A percentile compares a stretch with the other conserved stretches of the same genome.
phyloP scores from a whole-genome alignment of 176 grass and related monocot species.

The Triticum monococcum region DNA sequence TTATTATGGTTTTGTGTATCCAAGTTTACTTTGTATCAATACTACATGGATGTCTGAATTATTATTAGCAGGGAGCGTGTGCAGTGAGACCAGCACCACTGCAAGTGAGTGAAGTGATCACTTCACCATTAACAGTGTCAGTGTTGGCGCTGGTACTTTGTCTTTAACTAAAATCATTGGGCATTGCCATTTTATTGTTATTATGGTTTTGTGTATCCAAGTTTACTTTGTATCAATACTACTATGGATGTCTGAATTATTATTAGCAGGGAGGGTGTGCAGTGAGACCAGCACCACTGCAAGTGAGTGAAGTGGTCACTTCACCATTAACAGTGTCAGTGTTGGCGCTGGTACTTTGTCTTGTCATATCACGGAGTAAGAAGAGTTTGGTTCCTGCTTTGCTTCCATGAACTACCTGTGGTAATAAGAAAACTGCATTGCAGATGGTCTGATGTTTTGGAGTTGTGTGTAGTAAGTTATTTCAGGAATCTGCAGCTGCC shows the following conservation, averaged over 20 bases:
- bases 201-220: neutral
- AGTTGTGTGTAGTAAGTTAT: neutral
- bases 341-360: neutral
- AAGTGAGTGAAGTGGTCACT: neutral
- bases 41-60: constrained; percentile 10
- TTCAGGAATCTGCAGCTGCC: neutral
- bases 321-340: neutral
- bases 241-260: constrained; percentile 15
- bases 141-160: neutral
- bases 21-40: constrained; percentile 5
- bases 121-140: neutral
- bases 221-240: constrained; percentile 7
- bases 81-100: neutral
- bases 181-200: neutral
- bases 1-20: neutral
- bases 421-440: neutral
- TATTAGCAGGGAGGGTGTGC: neutral
- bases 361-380: neutral
- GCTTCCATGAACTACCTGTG: neutral
- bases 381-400: neutral
- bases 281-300: constrained; percentile 1
- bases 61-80: neutral
- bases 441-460: neutral
- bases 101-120: neutral
- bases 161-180: neutral